phyloP scores from a whole-genome alignment of 1,139 yeast genomes.

The Magnusiomyces clavatus region DNA sequence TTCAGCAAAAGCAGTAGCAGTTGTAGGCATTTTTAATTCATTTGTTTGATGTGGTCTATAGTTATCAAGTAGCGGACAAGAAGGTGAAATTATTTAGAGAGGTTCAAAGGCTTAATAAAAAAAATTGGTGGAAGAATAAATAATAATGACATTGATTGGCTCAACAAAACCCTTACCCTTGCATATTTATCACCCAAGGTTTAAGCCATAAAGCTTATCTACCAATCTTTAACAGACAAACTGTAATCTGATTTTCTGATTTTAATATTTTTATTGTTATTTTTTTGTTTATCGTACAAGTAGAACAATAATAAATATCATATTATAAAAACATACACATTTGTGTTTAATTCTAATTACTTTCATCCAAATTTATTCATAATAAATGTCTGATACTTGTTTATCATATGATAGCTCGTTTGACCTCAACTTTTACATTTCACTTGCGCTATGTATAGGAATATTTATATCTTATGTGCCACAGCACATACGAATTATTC shows the following conservation, averaged over 20 bases:
- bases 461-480: slow-evolving; percentile 71
- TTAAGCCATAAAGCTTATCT: too few species aligned
- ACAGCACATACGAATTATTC: slow-evolving; percentile 57
- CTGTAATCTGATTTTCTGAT: too few species aligned
- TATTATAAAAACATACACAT: too few species aligned
- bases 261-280: too few species aligned
- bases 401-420: slow-evolving; percentile 9
- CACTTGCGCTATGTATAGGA: slow-evolving; percentile 52
- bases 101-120: not conserved
- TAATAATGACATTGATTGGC: not conserved
- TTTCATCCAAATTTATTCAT: not conserved
- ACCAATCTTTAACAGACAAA: too few species aligned
- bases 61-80: not conserved
- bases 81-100: not conserved
- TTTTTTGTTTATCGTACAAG: too few species aligned
- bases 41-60: not conserved
- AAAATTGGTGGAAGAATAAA: not conserved
- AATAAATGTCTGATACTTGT: slow-evolving; percentile 4
- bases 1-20: slow-evolving; percentile 79
- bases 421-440: slow-evolving; percentile 39
- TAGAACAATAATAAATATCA: too few species aligned
- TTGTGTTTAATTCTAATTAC: not conserved
- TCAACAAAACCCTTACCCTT: not conserved
- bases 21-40: slow-evolving; percentile 42
- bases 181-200: not conserved